Evolutionary conservation across 176 grass and related monocot species (phyloP).

Genomic region (Cymbopogon citratus): DNA sequence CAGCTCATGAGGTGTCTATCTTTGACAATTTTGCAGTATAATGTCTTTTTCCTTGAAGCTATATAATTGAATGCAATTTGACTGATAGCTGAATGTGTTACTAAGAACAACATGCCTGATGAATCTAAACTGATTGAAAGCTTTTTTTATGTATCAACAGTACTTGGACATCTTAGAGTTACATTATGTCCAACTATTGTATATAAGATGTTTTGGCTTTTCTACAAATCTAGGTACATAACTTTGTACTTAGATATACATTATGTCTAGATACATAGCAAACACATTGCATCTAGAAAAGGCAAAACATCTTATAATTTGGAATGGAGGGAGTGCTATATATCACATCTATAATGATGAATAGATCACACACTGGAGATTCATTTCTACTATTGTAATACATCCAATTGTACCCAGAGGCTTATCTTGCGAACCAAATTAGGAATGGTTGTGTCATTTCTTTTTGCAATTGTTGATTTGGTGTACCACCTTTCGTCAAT

Average conservation of each 20-base stretch:
- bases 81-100: slow-evolving; percentile 7
- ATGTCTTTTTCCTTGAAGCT: background rate
- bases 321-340: background rate
- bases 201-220: background rate
- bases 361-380: background rate
- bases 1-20: slow-evolving; percentile 72
- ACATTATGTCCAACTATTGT: too few species aligned
- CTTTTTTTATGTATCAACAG: background rate
- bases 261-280: background rate
- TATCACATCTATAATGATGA: background rate
- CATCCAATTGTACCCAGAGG: background rate
- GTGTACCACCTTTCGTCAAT: background rate
- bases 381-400: slow-evolving; percentile 4
- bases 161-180: background rate
- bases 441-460: background rate
- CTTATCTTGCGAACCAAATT: background rate
- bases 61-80: background rate
- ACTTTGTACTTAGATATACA: too few species aligned
- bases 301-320: background rate
- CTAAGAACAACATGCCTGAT: background rate
- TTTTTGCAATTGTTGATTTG: slow-evolving; percentile 2
- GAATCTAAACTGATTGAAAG: background rate
- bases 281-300: background rate
- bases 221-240: background rate
- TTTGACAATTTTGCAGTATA: background rate